These are phyloP conservation scores for Melaleuca alternifolia DNA, from an alignment of 345 rosid genomes.

Conservation along the genomic window DNA sequence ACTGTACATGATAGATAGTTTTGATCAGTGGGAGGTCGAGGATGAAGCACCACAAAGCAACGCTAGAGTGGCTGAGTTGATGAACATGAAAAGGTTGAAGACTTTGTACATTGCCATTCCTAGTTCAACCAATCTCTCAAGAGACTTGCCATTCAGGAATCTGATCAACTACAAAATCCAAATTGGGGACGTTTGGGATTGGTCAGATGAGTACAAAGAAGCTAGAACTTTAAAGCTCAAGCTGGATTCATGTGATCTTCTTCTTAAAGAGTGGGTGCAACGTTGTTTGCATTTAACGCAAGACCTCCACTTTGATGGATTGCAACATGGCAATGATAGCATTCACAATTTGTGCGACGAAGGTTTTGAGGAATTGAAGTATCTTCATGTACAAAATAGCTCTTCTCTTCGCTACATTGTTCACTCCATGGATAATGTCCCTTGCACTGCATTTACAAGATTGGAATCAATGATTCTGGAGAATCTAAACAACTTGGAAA, in stretches of 20 bases:
- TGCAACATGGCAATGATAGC: fast-evolving
- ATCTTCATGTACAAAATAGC: not conserved
- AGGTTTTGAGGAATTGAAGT: not conserved
- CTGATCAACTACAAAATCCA: not conserved
- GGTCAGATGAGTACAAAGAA: not conserved
- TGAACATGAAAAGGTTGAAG: not conserved
- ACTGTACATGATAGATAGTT: fast-evolving
- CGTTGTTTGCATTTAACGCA: fast-evolving
- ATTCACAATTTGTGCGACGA: not conserved
- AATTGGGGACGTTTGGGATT: fast-evolving
- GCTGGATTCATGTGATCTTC: not conserved
- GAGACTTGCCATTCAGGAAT: not conserved
- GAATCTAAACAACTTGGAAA: fast-evolving
- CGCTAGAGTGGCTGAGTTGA: not conserved
- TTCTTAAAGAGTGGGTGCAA: fast-evolving
- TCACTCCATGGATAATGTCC: not conserved
- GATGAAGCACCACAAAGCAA: not conserved
- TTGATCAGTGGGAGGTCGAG: not conserved
- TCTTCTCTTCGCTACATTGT: fast-evolving
- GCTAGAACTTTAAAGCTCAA: not conserved
- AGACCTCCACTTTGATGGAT: not conserved
- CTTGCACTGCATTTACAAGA: fast-evolving
- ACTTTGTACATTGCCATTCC: not conserved
- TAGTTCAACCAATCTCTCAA: not conserved
- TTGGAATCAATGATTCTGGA: fast-evolving